Percentiles rank a stretch among this genome's conserved stretches.
phyloP scores from a whole-genome alignment of 2,329 filamentous ascomycete species.

The Diaporthe sp. region DNA sequence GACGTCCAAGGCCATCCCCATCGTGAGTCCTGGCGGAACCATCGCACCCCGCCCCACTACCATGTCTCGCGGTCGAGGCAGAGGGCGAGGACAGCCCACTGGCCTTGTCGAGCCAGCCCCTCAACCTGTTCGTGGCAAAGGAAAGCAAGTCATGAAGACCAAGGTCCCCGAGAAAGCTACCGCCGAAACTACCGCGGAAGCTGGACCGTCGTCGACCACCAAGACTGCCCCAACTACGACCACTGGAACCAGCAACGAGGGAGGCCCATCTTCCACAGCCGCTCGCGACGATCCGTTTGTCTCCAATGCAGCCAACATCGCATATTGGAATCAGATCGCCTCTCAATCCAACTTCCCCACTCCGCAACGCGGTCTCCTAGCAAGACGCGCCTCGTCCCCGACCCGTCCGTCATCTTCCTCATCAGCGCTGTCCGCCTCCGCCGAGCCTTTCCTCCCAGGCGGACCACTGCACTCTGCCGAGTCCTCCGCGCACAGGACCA shows the following conservation, averaged over 20 bases:
- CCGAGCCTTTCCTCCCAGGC: conserved; percentile 29
- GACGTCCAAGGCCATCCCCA: conserved; percentile 34
- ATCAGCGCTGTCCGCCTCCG: neutral
- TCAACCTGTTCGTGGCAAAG: neutral
- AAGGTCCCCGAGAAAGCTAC: neutral
- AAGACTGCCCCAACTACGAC: neutral
- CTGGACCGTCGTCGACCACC: conserved; percentile 5
- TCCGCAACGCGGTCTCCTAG: neutral
- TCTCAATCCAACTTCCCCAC: neutral
- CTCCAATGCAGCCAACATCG: neutral
- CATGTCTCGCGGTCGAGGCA: neutral
- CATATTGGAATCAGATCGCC: neutral
- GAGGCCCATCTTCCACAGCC: neutral
- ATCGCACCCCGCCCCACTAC: neutral
- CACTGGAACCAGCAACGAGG: neutral
- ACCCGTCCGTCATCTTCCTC: conserved; percentile 16
- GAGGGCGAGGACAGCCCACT: neutral
- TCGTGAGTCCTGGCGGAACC: conserved; percentile 7
- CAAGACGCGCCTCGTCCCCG: neutral
- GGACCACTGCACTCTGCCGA: conserved; percentile 3
- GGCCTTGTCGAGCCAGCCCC: conserved; percentile 19
- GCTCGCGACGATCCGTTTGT: neutral
- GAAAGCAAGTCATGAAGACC: neutral
- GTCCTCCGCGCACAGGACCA: conserved; percentile 14
- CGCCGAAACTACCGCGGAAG: neutral